Base-by-base conservation (phyloP, 257 asterid species). In the Eucommia ulmoides region DNA sequence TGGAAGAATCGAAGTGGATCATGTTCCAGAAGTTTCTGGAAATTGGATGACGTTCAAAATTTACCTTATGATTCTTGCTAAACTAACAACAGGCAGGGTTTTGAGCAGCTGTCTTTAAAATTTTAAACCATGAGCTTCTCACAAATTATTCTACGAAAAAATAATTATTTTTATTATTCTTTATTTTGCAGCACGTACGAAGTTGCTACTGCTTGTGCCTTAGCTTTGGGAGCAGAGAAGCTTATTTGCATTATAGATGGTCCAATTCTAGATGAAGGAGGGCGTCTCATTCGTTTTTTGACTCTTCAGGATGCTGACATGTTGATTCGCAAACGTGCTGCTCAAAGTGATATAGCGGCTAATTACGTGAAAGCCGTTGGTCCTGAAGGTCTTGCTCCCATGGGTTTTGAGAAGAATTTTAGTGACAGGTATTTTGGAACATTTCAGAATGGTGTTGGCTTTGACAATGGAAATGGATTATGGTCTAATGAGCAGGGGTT, bases 391-490 rank as follows among this genome's bases (percentile, higher is more conserved):
- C 74, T 70, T 56, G 68, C 60, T 62, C 49, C 66, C 45, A 61
- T 67, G 23, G 70, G 72, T 52, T 45, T 57, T 54, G 82, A 77
- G 26, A 61, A 65, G 23, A 72, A 55, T 53, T 73, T 65, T 55
- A 58, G 72, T 56, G 67, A 52, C 49, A 60, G 53, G 17, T 60
- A 70, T 46, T 68, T 75, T 49, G 81, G 82, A 8, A 83, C 67
- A 42, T 91, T 91, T 67, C 96, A 86, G 47, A 91, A 91, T 61
- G 98, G 98, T 52, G 93, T 91, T 68, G 98, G 96, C 18, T 91
- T 91, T 61, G 93, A 79, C 66, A 79, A 68, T 49, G 93, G 96
- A 52, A 80, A 81, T 51, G 98, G 98, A 56, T 70, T 85, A 58
- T 89, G 94, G 94, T 69, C 87, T 22, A 60, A 74, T 18, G 96